Percentiles rank a stretch among this genome's conserved stretches.
Evolutionary conservation across 306 rosid species (phyloP).

Genomic region (Sesbania bispinosa): DNA sequence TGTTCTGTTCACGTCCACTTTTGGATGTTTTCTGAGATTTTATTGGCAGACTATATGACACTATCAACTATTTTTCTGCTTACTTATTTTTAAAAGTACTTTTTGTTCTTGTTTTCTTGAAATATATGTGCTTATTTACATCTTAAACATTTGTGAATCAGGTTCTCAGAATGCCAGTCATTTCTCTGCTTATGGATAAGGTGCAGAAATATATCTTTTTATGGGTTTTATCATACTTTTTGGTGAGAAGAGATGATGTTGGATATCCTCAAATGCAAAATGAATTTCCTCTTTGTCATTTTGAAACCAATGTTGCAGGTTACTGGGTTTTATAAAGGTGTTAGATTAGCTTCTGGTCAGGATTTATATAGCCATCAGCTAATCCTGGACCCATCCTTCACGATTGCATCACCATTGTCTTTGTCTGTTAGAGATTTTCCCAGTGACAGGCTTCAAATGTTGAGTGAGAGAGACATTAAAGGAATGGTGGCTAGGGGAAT

Average conservation of each 20-base stretch:
- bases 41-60: background rate
- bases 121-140: slow-evolving; percentile 20
- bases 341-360: slow-evolving; percentile 87
- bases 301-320: slow-evolving; percentile 45
- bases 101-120: slow-evolving; percentile 12
- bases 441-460: slow-evolving; percentile 39
- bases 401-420: slow-evolving; percentile 35
- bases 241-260: slow-evolving; percentile 13
- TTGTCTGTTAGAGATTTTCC: slow-evolving; percentile 36
- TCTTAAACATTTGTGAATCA: slow-evolving; percentile 36
- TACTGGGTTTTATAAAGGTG: slow-evolving; percentile 69
- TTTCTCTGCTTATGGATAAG: slow-evolving; percentile 74
- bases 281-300: slow-evolving; percentile 25
- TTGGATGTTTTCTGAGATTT: background rate
- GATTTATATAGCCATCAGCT: slow-evolving; percentile 66
- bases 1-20: slow-evolving; percentile 16
- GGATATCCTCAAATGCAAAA: slow-evolving; percentile 14
- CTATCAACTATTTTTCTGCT: background rate
- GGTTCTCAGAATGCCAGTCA: slow-evolving; percentile 89
- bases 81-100: background rate
- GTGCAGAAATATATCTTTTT: slow-evolving; percentile 30
- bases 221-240: slow-evolving; percentile 8
- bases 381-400: slow-evolving; percentile 75
- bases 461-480: slow-evolving; percentile 45
- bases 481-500: slow-evolving; percentile 86